Evolutionary conservation across 805 yeast genomes (phyloP).

Genomic region (Torulaspora gathmanii): DNA sequence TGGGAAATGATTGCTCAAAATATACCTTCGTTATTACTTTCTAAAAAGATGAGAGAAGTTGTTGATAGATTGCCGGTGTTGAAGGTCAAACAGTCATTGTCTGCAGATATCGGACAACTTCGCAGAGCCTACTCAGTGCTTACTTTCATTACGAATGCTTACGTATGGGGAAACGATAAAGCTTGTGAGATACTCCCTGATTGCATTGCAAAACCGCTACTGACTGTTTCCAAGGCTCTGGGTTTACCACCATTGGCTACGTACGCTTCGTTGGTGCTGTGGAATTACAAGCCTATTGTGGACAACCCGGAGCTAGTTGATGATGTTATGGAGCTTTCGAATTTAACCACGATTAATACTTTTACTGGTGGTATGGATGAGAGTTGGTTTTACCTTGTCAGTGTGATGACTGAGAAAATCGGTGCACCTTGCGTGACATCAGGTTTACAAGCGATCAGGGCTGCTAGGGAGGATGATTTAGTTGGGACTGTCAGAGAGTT

Average conservation of each 20-base stretch:
- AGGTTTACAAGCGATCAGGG: constrained; percentile 63
- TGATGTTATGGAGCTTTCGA: constrained; percentile 51
- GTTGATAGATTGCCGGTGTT: constrained; percentile 65
- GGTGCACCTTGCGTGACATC: constrained; percentile 67
- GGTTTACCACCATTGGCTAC: constrained; percentile 84
- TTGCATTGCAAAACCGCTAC: constrained; percentile 66
- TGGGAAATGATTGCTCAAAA: constrained; percentile 72
- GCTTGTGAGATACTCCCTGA: constrained; percentile 63
- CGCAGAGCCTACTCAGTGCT: constrained; percentile 79
- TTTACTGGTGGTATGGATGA: constrained; percentile 90
- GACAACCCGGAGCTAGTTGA: constrained; percentile 31
- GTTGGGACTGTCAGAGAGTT: constrained; percentile 43
- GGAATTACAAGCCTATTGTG: constrained; percentile 73
- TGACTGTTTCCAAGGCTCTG: constrained; percentile 51
- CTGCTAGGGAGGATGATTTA: constrained; percentile 46
- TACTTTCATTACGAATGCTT: constrained; percentile 80
- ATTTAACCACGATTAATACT: constrained; percentile 73
- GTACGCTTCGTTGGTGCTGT: constrained; percentile 78
- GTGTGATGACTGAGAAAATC: constrained; percentile 76
- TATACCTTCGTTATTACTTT: constrained; percentile 68
- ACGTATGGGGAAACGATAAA: constrained; percentile 74
- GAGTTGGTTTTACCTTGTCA: constrained; percentile 87
- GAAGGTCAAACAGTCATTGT: constrained; percentile 41
- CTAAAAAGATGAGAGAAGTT: constrained; percentile 54
- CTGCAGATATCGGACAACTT: constrained; percentile 43